Percentiles rank a stretch among this genome's conserved stretches.
Conservation (phyloP, 176 grass and related monocot species). For the Aegilops longissima region DNA sequence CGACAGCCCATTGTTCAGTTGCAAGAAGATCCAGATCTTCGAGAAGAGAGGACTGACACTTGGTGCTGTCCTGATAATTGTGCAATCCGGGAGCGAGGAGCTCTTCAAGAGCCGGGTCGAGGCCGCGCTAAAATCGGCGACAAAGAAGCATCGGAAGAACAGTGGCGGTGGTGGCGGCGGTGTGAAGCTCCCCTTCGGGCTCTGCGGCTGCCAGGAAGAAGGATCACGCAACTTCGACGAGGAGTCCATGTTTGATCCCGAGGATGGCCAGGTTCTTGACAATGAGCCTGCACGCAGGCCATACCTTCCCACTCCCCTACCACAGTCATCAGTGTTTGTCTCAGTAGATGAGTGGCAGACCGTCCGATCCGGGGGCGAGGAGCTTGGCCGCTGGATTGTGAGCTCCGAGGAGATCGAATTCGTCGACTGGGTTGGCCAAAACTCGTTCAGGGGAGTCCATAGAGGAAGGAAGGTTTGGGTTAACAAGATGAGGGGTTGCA, state of each 20-base stretch:
- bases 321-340: constrained; percentile 86
- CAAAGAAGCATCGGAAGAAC: constrained; percentile 78
- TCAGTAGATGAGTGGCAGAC: constrained; percentile 98
- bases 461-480: constrained; percentile 86
- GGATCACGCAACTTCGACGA: constrained; percentile 72
- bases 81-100: constrained; percentile 66
- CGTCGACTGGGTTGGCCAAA: constrained; percentile 69
- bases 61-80: constrained; percentile 76
- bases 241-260: constrained; percentile 77
- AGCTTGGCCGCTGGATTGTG: constrained; percentile 76
- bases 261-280: constrained; percentile 59
- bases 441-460: constrained; percentile 70
- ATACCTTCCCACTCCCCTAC: constrained; percentile 64
- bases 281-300: constrained; percentile 50
- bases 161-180: constrained; percentile 39
- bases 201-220: constrained; percentile 98
- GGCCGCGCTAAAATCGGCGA: constrained; percentile 51
- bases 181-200: constrained; percentile 91
- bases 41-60: constrained; percentile 97
- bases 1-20: constrained; percentile 71
- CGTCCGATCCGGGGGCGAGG: constrained; percentile 80
- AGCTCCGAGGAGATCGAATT: constrained; percentile 86
- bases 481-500: constrained; percentile 91
- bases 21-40: constrained; percentile 98
- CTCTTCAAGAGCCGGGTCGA: constrained; percentile 79